These are phyloP conservation scores for Aspergillus proliferans DNA, from an alignment of 2,329 filamentous ascomycete species.

Conservation along the genomic window DNA sequence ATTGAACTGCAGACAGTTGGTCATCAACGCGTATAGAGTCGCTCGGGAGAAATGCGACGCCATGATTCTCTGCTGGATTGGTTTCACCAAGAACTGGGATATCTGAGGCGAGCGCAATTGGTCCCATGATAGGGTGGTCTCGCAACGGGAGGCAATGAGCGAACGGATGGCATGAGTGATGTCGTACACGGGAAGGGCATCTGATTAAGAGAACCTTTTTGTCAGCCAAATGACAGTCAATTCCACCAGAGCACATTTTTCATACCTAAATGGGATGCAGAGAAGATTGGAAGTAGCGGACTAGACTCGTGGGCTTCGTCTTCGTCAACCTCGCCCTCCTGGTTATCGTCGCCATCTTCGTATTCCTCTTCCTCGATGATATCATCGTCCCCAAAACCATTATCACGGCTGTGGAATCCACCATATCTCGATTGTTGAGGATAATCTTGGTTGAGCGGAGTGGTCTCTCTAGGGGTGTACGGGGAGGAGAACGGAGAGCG, in stretches of 20 bases:
- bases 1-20: constrained; percentile 86
- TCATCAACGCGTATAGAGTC: constrained; percentile 82
- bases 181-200: constrained; percentile 80
- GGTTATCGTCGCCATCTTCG: constrained; percentile 31
- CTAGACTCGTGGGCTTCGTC: constrained; percentile 42
- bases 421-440: constrained; percentile 1
- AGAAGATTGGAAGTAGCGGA: constrained; percentile 70
- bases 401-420: constrained; percentile 7
- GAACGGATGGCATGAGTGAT: constrained; percentile 85
- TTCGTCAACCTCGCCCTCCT: constrained; percentile 32
- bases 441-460: constrained; percentile 12
- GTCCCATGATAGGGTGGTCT: constrained; percentile 91
- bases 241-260: not conserved
- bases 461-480: constrained; percentile 17
- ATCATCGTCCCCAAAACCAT: constrained; percentile 22
- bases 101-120: constrained; percentile 93
- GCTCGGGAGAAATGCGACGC: constrained; percentile 77
- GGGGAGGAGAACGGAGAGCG: constrained; percentile 25
- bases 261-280: constrained; percentile 67
- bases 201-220: constrained; percentile 38
- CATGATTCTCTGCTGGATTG: constrained; percentile 84
- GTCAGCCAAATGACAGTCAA: not conserved
- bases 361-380: constrained; percentile 29
- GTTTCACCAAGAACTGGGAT: constrained; percentile 91
- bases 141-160: constrained; percentile 75